Conservation (phyloP, 2,329 filamentous ascomycete species). For the Exophiala sideris region DNA sequence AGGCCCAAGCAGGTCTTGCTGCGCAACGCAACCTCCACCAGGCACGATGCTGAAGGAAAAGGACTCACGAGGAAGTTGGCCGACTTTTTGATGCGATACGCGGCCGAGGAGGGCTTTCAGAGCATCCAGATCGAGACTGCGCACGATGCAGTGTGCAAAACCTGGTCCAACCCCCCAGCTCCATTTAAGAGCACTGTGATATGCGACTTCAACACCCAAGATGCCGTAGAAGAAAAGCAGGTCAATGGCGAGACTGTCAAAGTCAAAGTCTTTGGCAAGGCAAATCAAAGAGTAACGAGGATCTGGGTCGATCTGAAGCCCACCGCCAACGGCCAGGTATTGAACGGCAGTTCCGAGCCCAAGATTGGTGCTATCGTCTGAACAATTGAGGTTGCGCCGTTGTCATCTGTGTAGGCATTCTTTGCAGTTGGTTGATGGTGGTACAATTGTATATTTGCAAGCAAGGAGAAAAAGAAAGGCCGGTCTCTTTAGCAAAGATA, state of each 20-base stretch:
- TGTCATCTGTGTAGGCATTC: too few relatives aligned
- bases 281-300: conserved; percentile 63
- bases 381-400: too few relatives aligned
- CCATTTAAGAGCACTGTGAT: conserved; percentile 19
- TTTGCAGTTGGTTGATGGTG: too few relatives aligned
- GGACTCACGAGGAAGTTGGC: conserved; percentile 36
- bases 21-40: conserved; percentile 38
- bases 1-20: conserved; percentile 33
- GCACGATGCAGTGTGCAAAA: conserved; percentile 22
- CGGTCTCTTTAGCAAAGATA: too few relatives aligned
- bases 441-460: too few relatives aligned
- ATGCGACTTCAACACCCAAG: conserved; percentile 16
- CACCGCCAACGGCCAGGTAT: conserved; percentile 1
- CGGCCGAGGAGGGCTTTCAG: conserved; percentile 32
- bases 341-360: too few relatives aligned
- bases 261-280: conserved; percentile 64
- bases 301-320: conserved; percentile 55
- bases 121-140: conserved; percentile 38
- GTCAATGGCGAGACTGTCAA: conserved; percentile 4
- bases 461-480: too few relatives aligned
- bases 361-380: too few relatives aligned
- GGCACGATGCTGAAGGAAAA: conserved; percentile 35
- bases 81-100: conserved; percentile 39
- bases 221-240: conserved; percentile 18
- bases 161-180: conserved; percentile 24